Evolutionary conservation across 768 basidiomycete species (phyloP), one percentile per base, ranked within the genome.

Genomic region (Suillus sp.): DNA sequence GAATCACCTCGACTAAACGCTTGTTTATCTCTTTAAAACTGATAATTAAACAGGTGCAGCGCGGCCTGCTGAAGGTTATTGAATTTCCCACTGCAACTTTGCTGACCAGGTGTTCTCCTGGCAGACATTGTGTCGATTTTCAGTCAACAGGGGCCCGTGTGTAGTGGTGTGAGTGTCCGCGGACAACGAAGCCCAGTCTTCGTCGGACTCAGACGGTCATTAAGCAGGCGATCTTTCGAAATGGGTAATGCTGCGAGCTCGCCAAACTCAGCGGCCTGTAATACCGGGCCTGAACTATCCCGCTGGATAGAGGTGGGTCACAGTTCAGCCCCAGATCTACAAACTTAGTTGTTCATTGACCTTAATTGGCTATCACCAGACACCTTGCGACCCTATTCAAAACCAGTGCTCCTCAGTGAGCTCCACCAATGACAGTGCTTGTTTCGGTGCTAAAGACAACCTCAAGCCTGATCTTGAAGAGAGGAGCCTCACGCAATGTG

Each of bases 241-340:
- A 20, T 13, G 10, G 10, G 56, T 27, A 22, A 27, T 20, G 2
- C 25, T 25, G 16, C 35, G 8, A 37, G 22, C 35, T 55, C 1
- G 11, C 22, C n/a, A 35, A 55, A 55, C 54, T 54, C 32, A 35
- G 53, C 32, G 34, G 34, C 53, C 34, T 54, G 53, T 14, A 9
- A 55, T 18, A 11, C 34, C 51, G 51, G 51, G 30, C 20, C 32
- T 30, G 20, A 55, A 8, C 9, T 55, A 8, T 22, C 54, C 51
- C 54, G 54, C 34, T 35, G n/a, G n/a, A 55, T 25, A 16, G 34
- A 55, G 54, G 54, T 55, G 54, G n/a, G 34, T 37, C 22, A 55
- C 34, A 55, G 54, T 55, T 55, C 32, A 53, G 20, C 51, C 51
- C 32, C 32, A 20, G 51, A 53, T 53, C 51, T 55, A 55, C 54